These are phyloP conservation scores for Knoxia roxburghii DNA, from an alignment of 257 asterid species.

Conservation along the genomic window DNA sequence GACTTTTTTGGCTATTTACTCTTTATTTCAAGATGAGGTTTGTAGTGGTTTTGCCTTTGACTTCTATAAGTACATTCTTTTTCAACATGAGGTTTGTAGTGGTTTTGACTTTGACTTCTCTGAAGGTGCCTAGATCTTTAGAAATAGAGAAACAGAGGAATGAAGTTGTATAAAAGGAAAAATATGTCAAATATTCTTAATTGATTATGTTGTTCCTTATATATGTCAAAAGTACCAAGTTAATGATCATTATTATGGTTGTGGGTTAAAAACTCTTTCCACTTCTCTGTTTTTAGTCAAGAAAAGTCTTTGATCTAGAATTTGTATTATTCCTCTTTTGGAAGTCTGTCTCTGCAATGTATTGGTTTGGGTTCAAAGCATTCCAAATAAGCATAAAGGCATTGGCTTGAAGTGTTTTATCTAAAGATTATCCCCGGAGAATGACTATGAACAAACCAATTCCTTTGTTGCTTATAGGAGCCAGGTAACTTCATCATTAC, in stretches of 20 bases:
- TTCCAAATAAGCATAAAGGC: background rate
- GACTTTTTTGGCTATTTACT: too few species aligned
- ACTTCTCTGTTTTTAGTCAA: background rate
- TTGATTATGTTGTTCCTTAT: background rate
- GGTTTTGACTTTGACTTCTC: background rate
- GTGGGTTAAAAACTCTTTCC: background rate
- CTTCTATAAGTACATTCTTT: background rate
- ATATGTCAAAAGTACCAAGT: background rate
- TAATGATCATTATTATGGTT: background rate
- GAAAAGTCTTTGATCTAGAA: background rate
- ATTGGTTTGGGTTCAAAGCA: background rate
- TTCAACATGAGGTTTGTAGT: background rate
- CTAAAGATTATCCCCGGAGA: background rate
- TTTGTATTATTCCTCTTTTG: background rate
- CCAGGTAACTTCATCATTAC: conserved; percentile 96
- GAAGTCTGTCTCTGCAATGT: background rate
- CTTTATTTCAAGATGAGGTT: too few species aligned
- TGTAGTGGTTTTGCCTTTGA: too few species aligned
- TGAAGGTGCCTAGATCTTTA: conserved; percentile 2
- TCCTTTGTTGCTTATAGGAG: conserved; percentile 50
- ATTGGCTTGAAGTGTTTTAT: background rate
- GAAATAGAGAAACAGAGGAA: background rate
- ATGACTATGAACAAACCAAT: background rate
- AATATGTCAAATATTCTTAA: background rate
- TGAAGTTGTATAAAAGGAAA: background rate